Percentiles rank a stretch among this genome's conserved stretches.
These are phyloP conservation scores for Glebionis coronaria DNA, from an alignment of 129 eudicot species.

Conservation along the genomic window DNA sequence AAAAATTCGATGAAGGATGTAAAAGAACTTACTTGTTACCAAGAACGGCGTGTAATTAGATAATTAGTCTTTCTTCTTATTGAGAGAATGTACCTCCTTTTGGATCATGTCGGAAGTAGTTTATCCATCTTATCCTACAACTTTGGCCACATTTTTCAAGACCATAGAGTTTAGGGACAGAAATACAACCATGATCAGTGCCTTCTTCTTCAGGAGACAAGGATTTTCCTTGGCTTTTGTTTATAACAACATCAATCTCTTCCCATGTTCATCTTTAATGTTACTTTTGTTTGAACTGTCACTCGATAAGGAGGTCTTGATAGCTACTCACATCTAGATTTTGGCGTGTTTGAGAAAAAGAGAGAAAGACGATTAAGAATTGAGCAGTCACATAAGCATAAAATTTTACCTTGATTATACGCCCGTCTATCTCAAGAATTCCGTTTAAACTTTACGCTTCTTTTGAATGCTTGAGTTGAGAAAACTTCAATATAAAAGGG, in stretches of 20 bases:
- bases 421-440: no score
- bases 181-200: constrained; percentile 96
- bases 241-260: constrained; percentile 97
- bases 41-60: constrained; percentile 89
- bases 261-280: constrained; percentile 62
- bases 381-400: no score
- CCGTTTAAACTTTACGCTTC: no score
- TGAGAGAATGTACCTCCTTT: constrained; percentile 93
- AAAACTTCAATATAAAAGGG: no score
- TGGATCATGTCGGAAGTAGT: constrained; percentile 85
- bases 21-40: constrained; percentile 66
- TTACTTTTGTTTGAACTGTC: constrained; percentile 36
- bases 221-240: constrained; percentile 94
- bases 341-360: constrained; percentile 4
- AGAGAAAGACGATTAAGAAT: constrained; percentile 36
- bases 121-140: constrained; percentile 91
- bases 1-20: background rate
- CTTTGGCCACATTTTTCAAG: constrained; percentile 96
- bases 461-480: no score
- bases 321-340: constrained; percentile 5
- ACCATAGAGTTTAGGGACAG: constrained; percentile 97
- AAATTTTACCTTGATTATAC: no score
- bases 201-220: constrained; percentile 99
- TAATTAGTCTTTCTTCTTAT: constrained; percentile 84
- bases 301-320: constrained; percentile 32